Evolutionary conservation across 768 basidiomycete species (phyloP).

Genomic region (Russula vinacea): DNA sequence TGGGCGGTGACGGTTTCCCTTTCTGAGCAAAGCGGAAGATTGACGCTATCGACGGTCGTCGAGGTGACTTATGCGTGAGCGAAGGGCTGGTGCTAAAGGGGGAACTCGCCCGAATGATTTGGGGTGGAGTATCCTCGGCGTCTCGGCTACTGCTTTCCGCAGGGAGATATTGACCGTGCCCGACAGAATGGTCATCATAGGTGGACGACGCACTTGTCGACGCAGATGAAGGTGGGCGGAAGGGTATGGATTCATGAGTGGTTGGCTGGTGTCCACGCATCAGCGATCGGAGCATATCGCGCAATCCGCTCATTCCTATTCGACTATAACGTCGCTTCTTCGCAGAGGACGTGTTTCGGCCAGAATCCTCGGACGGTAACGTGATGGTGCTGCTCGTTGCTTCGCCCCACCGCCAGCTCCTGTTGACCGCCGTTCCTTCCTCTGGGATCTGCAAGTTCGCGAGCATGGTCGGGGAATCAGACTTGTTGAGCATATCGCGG

Average conservation of each 20-base stretch:
- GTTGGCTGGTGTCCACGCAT: constrained; percentile 47
- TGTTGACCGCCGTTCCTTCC: constrained; percentile 46
- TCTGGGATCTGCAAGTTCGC: constrained; percentile 35
- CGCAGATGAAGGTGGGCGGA: constrained; percentile 41
- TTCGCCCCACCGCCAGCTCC: constrained; percentile 74
- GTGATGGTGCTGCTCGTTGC: constrained; percentile 71
- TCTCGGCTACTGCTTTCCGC: constrained; percentile 54
- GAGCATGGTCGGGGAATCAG: too few species aligned
- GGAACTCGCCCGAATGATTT: constrained; percentile 40
- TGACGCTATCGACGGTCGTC: constrained; percentile 76
- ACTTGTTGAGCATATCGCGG: too few species aligned
- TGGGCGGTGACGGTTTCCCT: constrained; percentile 38
- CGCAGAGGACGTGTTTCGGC: constrained; percentile 33
- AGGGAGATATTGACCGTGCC: constrained; percentile 35
- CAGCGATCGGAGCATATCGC: constrained; percentile 70
- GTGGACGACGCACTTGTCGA: constrained; percentile 61
- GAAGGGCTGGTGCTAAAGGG: constrained; percentile 44
- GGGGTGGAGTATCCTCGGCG: constrained; percentile 47
- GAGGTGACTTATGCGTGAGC: constrained; percentile 55
- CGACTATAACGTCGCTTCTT: constrained; percentile 54
- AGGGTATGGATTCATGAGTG: constrained; percentile 32
- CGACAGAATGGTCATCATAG: constrained; percentile 33
- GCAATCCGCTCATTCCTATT: constrained; percentile 65
- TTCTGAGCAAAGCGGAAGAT: constrained; percentile 73
- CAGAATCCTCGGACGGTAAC: constrained; percentile 66